phyloP scores from a whole-genome alignment of 2,329 filamentous ascomycete genomes.

The Aspergillus pseudoviridinutans region DNA sequence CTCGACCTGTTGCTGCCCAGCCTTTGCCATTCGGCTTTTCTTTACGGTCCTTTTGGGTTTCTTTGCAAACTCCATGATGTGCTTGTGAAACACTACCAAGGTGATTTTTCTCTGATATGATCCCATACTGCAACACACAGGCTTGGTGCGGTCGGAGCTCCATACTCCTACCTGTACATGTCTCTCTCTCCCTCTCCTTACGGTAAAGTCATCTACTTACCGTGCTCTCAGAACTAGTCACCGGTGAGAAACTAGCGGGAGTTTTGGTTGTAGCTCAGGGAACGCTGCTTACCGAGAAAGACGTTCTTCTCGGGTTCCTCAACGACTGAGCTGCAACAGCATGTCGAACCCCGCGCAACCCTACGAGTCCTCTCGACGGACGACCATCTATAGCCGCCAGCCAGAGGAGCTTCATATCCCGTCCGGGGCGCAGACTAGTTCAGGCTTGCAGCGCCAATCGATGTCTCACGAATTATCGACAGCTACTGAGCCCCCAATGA shows the following conservation, averaged over 20 bases:
- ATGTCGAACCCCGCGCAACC: slow-evolving; percentile 45
- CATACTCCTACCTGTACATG: slow-evolving; percentile 39
- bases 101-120: slow-evolving; percentile 39
- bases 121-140: slow-evolving; percentile 40
- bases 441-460: slow-evolving; percentile 38
- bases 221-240: neutral
- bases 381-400: slow-evolving; percentile 45
- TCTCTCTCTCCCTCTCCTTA: slow-evolving; percentile 15
- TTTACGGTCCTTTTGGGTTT: neutral
- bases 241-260: neutral
- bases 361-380: slow-evolving; percentile 50
- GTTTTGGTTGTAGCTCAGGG: neutral
- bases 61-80: slow-evolving; percentile 16
- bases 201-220: neutral
- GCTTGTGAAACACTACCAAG: slow-evolving; percentile 12
- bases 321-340: slow-evolving; percentile 15
- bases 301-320: neutral
- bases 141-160: slow-evolving; percentile 45
- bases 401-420: slow-evolving; percentile 56
- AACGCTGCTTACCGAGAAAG: neutral
- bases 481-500: slow-evolving; percentile 47
- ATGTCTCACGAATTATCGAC: slow-evolving; percentile 47
- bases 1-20: neutral
- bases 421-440: slow-evolving; percentile 35
- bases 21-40: neutral